Conservation (phyloP, 176 grass and related monocot genomes). For the Cenchrus purpureus region DNA sequence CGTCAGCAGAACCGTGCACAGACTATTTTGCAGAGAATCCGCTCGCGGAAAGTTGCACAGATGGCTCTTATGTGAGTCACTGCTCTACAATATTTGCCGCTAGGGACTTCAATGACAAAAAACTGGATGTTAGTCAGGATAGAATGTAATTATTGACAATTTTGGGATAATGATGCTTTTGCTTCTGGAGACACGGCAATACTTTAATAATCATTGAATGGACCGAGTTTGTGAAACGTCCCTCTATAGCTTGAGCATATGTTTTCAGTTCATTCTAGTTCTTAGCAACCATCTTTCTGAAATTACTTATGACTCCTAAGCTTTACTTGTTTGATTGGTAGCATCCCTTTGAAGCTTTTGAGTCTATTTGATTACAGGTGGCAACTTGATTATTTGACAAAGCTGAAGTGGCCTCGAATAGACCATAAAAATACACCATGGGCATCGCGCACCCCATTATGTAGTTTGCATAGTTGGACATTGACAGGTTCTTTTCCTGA, state of each 20-base stretch:
- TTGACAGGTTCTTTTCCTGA: conserved; percentile 56
- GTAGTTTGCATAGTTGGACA: conserved; percentile 85
- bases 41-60: conserved; percentile 78
- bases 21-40: conserved; percentile 94
- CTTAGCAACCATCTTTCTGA: conserved; percentile 2
- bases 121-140: conserved; percentile 43
- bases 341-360: conserved; percentile 51
- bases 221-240: conserved; percentile 32
- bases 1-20: conserved; percentile 78
- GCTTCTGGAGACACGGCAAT: conserved; percentile 39
- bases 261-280: conserved; percentile 39
- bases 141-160: conserved; percentile 55
- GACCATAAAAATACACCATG: conserved; percentile 79
- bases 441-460: conserved; percentile 70
- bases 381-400: conserved; percentile 86
- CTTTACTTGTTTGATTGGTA: conserved; percentile 39
- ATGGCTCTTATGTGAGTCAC: conserved; percentile 97
- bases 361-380: conserved; percentile 86
- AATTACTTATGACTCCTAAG: conserved; percentile 36
- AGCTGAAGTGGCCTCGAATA: conserved; percentile 90
- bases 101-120: conserved; percentile 47
- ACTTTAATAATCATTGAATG: conserved; percentile 50
- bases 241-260: conserved; percentile 16
- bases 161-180: conserved; percentile 49
- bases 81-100: conserved; percentile 60